Conservation (phyloP, 2,329 filamentous ascomycete species). For the Paraconiothyrium brasiliense region DNA sequence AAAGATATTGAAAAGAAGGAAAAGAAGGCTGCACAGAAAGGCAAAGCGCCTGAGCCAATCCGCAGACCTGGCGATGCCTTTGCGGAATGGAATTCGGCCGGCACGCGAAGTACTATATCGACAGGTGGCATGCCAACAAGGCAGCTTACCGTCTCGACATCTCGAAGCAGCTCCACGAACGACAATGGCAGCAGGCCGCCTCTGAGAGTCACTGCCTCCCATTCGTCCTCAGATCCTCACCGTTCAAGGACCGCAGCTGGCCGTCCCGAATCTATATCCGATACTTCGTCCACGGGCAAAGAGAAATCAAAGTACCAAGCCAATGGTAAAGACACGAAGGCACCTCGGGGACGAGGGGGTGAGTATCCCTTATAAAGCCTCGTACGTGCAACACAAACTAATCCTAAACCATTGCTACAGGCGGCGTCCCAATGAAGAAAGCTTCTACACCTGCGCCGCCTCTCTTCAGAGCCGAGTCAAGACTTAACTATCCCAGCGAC, state of each 20-base stretch:
- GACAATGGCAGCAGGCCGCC: slow-evolving; percentile 29
- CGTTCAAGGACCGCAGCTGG: slow-evolving; percentile 34
- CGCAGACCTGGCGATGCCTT: slow-evolving; percentile 39
- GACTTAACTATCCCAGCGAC: slow-evolving; percentile 27
- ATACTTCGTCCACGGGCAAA: slow-evolving; percentile 39
- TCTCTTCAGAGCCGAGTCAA: slow-evolving; percentile 37
- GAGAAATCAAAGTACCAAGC: slow-evolving; percentile 46
- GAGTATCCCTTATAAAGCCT: neutral
- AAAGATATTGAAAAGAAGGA: slow-evolving; percentile 53
- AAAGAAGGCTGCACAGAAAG: slow-evolving; percentile 46
- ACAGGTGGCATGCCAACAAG: slow-evolving; percentile 33
- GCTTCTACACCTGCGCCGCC: slow-evolving; percentile 26
- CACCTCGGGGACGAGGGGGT: slow-evolving; percentile 49
- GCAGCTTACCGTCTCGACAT: slow-evolving; percentile 42
- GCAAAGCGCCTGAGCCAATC: slow-evolving; percentile 36
- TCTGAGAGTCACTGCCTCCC: slow-evolving; percentile 35
- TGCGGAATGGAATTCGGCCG: slow-evolving; percentile 34
- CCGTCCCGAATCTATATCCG: slow-evolving; percentile 38
- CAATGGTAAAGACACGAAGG: slow-evolving; percentile 51
- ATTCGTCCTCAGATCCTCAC: slow-evolving; percentile 31
- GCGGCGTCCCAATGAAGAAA: slow-evolving; percentile 49
- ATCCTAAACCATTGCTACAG: neutral
- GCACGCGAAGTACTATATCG: slow-evolving; percentile 27
- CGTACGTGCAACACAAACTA: neutral
- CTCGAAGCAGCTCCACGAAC: slow-evolving; percentile 41